These are phyloP conservation scores for Claviceps humidiphila DNA, from an alignment of 2,329 filamentous ascomycete species.

Conservation along the genomic window DNA sequence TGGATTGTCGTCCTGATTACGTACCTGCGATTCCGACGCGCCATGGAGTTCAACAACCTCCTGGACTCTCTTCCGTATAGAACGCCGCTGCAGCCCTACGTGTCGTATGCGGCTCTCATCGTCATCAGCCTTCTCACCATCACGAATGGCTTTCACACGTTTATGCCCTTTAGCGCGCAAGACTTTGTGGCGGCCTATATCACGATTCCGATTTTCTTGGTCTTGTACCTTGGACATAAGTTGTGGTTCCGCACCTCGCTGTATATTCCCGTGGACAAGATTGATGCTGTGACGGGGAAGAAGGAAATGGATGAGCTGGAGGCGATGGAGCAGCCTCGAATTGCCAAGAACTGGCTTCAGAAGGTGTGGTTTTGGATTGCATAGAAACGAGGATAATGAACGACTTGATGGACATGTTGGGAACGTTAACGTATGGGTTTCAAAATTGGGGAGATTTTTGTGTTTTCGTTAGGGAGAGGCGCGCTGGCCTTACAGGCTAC, in stretches of 20 bases:
- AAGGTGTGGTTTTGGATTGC: conserved; percentile 45
- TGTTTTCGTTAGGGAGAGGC: not conserved
- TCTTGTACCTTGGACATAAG: conserved; percentile 50
- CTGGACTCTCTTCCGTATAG: conserved; percentile 36
- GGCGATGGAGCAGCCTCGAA: conserved; percentile 30
- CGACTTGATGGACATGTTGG: not conserved
- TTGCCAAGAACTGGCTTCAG: conserved; percentile 37
- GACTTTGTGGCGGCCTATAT: conserved; percentile 55
- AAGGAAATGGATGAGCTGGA: conserved; percentile 49
- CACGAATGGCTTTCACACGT: conserved; percentile 64
- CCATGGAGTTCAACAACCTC: conserved; percentile 39
- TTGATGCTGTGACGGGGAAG: conserved; percentile 45
- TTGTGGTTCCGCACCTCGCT: conserved; percentile 30
- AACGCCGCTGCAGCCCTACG: conserved; percentile 46
- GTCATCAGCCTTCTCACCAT: conserved; percentile 49
- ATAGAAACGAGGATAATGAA: conserved; percentile 12
- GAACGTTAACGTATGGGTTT: too few species aligned
- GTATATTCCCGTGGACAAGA: conserved; percentile 29
- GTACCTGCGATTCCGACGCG: conserved; percentile 45
- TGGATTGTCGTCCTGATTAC: conserved; percentile 47
- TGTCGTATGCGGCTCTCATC: conserved; percentile 45
- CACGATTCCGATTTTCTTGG: conserved; percentile 46
- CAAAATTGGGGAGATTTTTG: not conserved
- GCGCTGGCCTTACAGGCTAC: not conserved
- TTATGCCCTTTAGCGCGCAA: conserved; percentile 53